Percentiles rank a stretch among this genome's conserved stretches.
These are phyloP conservation scores for Rubroshorea leprosula DNA, from an alignment of 345 rosid genomes.

Conservation along the genomic window DNA sequence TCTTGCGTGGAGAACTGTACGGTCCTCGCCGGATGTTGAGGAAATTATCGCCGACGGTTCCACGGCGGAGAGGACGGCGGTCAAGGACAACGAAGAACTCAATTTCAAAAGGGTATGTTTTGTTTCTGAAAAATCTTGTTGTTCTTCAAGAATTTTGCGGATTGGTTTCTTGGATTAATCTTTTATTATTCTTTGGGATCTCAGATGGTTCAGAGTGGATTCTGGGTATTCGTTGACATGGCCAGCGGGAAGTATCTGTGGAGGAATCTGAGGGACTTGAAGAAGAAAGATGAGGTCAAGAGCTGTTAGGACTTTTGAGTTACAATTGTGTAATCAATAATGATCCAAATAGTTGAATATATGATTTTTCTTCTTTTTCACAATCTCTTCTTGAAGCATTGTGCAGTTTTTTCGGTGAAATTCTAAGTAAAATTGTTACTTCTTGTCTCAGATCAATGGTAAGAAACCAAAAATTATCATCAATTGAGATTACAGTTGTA, in stretches of 20 bases:
- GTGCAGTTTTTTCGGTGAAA: neutral
- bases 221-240: conserved; percentile 87
- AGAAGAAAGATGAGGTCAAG: neutral
- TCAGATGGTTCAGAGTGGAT: conserved; percentile 60
- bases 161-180: neutral
- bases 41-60: conserved; percentile 32
- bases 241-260: conserved; percentile 85
- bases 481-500: too few relatives aligned
- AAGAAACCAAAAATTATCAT: neutral
- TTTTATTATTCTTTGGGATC: conserved; percentile 11
- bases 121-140: neutral
- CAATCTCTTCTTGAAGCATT: neutral
- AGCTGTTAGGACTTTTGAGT: neutral
- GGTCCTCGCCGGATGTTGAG: conserved; percentile 51
- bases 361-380: neutral
- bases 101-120: conserved; percentile 45
- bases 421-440: neutral
- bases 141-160: neutral
- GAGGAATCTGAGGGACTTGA: conserved; percentile 52
- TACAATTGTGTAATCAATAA: too few relatives aligned
- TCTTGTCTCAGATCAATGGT: neutral
- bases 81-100: conserved; percentile 39
- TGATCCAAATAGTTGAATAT: neutral
- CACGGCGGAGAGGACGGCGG: conserved; percentile 16
- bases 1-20: conserved; percentile 78